Evolutionary conservation across 2,329 filamentous ascomycete genomes (phyloP), one percentile per base, ranked within the genome.

Genomic region (Hyphodiscus sp.): DNA sequence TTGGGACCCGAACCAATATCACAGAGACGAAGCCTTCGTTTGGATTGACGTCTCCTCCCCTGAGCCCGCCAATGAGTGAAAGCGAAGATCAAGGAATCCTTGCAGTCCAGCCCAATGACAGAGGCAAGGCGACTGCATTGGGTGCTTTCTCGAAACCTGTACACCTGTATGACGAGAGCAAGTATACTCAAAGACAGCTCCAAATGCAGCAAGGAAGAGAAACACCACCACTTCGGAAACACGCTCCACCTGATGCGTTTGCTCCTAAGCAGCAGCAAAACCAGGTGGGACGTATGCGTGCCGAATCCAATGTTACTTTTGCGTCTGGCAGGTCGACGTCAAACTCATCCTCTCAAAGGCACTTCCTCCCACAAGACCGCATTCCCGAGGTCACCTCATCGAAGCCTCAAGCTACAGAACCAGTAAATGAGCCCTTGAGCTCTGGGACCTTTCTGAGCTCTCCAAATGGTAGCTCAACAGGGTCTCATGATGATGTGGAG

Each of bases 141-240:
- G 82, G 83, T 29, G 74, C 82, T 0, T 86, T 86, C 68, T 86
- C 86, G 59, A 90, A 90, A 65, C 88, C 91, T 1, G 72, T 75
- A 1, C 81, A 86, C 49, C 80, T 83, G 8, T 96, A 94, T 61
- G 89, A 95, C 63, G 91, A 96, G 65, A 82, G 86, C 19, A 87
- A 89, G 64, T 96, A 89, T 64, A 81, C 88, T 5, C 86, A 95
- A 65, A 82, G 90, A 45, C 87, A 95, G 65, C 74, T 88, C 47
- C 87, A 91, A 67, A 81, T 96, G 68, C 87, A 92, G 58, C 81
- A 87, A 63, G 87, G 85, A 26, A 80, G 86, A 23, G 85, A 86
- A 52, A 82, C 81, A 0, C 81, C 85, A 33, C 69, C 73, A 2
- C 50, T 63, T 55, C 54, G 67, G 50, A 67, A 65, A 43, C 45